Evolutionary conservation across 352 stramenopile species (phyloP).

Genomic region (Phytophthora gonapodyides): DNA sequence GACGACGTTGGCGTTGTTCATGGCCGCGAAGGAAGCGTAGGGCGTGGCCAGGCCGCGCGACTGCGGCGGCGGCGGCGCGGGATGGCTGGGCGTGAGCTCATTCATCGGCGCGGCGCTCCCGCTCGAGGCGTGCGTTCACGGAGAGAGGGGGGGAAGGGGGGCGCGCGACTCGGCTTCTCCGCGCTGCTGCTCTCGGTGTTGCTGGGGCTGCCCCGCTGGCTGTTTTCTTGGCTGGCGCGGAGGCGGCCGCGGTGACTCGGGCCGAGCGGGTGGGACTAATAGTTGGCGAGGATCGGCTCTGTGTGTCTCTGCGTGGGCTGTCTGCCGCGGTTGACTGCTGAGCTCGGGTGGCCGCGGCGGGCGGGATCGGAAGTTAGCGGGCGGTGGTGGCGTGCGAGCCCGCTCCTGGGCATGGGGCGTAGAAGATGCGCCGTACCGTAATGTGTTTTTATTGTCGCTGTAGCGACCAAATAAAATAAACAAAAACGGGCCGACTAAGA

Average conservation of each 20-base stretch:
- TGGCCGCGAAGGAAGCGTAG: conserved; percentile 29
- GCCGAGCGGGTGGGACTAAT: conserved; percentile 44
- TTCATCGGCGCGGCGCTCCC: conserved; percentile 40
- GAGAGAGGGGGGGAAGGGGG: conserved; percentile 7
- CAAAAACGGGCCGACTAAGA: too few species aligned
- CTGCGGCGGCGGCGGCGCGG: conserved; percentile 24
- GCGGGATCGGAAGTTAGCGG: conserved; percentile 39
- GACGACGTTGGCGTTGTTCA: conserved; percentile 24
- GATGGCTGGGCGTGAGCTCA: conserved; percentile 43
- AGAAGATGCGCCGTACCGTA: too few species aligned
- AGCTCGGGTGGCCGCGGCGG: conserved; percentile 24
- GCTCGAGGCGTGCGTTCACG: conserved; percentile 6
- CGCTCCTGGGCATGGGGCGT: conserved; percentile 35
- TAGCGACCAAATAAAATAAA: too few species aligned
- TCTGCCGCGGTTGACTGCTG: conserved; percentile 32
- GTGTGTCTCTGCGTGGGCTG: conserved; percentile 34
- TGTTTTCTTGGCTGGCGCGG: conserved; percentile 40
- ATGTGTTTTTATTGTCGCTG: too few species aligned
- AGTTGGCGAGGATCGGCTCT: conserved; percentile 44
- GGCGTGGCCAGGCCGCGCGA: conserved; percentile 30
- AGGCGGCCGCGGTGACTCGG: conserved; percentile 30
- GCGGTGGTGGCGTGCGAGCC: conserved; percentile 26
- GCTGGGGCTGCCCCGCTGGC: conserved; percentile 20
- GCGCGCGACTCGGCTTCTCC: conserved; percentile 12
- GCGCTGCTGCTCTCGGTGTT: conserved; percentile 6